Evolutionary conservation across 2,329 filamentous ascomycete genomes (phyloP).

Genomic region (Fusarium tupiense): DNA sequence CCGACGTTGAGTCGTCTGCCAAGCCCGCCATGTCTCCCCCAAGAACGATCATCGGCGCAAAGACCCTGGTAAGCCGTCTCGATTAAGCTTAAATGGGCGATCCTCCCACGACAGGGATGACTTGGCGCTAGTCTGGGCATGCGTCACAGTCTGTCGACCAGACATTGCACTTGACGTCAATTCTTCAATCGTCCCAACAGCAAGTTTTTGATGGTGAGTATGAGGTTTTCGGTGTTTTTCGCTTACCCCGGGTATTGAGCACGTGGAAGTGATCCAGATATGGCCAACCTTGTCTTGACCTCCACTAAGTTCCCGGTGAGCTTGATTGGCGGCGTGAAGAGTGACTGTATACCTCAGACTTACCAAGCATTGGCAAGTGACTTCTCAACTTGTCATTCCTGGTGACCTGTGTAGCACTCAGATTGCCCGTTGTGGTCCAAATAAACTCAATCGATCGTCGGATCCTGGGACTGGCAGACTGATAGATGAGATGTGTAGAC

Average conservation of each 20-base stretch:
- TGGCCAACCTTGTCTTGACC: background rate
- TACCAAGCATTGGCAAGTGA: background rate
- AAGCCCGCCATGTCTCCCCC: background rate
- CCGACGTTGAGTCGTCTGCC: background rate
- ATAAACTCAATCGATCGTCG: background rate
- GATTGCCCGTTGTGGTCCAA: too few relatives aligned
- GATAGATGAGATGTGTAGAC: background rate
- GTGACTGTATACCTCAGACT: background rate
- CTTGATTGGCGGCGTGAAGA: background rate
- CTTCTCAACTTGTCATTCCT: background rate
- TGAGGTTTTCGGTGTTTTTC: background rate
- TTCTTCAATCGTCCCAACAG: background rate
- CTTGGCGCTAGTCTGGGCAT: constrained; percentile 34
- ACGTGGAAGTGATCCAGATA: background rate
- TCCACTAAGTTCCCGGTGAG: background rate
- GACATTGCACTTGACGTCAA: constrained; percentile 31
- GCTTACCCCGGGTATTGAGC: background rate
- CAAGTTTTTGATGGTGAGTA: background rate
- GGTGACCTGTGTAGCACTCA: background rate
- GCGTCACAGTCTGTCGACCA: constrained; percentile 29
- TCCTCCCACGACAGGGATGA: constrained; percentile 12
- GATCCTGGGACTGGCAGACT: background rate
- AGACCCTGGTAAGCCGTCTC: constrained; percentile 1
- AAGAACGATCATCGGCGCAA: background rate
- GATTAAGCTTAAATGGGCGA: constrained; percentile 33